Evolutionary conservation across 2,329 filamentous ascomycete genomes (phyloP), one percentile per base, ranked within the genome.

Genomic region (Nothopassalora personata): DNA sequence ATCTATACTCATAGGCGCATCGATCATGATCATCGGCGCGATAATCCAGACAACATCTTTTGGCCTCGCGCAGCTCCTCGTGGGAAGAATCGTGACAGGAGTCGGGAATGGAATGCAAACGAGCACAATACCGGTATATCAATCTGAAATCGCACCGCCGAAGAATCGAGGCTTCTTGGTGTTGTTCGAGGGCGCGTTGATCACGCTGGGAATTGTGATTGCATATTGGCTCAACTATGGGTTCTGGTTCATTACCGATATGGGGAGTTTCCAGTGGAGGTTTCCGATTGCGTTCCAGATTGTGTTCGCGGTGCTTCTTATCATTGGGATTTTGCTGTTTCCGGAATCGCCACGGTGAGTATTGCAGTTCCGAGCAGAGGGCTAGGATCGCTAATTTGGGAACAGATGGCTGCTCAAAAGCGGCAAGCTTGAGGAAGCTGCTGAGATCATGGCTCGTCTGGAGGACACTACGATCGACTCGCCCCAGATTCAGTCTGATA

Each of bases 21-120:
- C 74, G 10, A 79, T 87, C 63, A 83, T 86, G 78, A 74, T 84
- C 18, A 56, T 86, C 30, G 84, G 84, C 15, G 83, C 83, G 31
- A 74, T 81, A 7, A 79, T 88, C 36, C 86, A 88, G 66, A 73
- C 82, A 13, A 70, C 78, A 8, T 75, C 78, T 1, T 80, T 77
- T 60, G 70, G 74, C 57, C 74, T 79, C 5, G 74, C 70, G n/a
- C 73, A 75, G 51, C 74, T 80, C 19, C 76, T 82, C 19, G 73
- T 80, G 36, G 79, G 79, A 15, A 76, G 81, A 56, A 64, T 83
- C 18, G 72, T 83, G 15, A 79, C 79, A 19, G 81, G 81, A 33
- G 73, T 81, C 57, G 81, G 80, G 6, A 81, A 81, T 57, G 79
- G 79, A 19, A 72, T 81, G 69, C 81, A 81, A 55, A 80, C 78